A percentile compares a stretch with the other conserved stretches of the same genome.
These are phyloP conservation scores for Alternaria viburni DNA, from an alignment of 2,329 filamentous ascomycete species.

Conservation along the genomic window DNA sequence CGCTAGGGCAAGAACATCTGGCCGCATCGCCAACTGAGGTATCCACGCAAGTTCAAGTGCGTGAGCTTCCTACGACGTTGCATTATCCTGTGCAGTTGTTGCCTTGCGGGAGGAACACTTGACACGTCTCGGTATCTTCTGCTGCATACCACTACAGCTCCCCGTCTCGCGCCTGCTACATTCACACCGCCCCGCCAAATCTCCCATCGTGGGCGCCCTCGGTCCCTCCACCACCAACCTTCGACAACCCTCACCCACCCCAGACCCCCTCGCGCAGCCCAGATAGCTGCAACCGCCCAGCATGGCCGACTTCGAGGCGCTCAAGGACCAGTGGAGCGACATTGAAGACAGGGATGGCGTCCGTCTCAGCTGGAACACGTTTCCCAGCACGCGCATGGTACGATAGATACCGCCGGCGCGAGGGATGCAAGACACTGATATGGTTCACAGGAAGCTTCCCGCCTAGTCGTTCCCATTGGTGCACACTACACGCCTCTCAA, in stretches of 20 bases:
- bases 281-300: constrained; percentile 27
- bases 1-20: constrained; percentile 23
- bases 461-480: constrained; percentile 93
- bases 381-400: constrained; percentile 97
- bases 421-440: constrained; percentile 31
- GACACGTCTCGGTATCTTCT: constrained; percentile 9
- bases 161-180: constrained; percentile 10
- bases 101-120: constrained; percentile 15
- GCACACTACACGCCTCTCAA: constrained; percentile 95
- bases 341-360: constrained; percentile 96
- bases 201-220: constrained; percentile 40
- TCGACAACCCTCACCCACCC: constrained; percentile 21
- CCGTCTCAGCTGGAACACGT: constrained; percentile 97
- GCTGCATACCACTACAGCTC: constrained; percentile 3
- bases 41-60: constrained; percentile 13
- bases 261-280: background rate
- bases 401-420: constrained; percentile 58
- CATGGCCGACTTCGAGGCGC: constrained; percentile 85
- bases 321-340: constrained; percentile 96
- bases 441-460: constrained; percentile 77
- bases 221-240: constrained; percentile 34
- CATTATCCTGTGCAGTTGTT: constrained; percentile 14
- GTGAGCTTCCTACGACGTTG: constrained; percentile 35
- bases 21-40: constrained; percentile 13
- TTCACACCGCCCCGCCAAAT: constrained; percentile 33